Conservation (phyloP, 371 early-diverging fungal species). For the Apophysomyces trapeziformis region DNA sequence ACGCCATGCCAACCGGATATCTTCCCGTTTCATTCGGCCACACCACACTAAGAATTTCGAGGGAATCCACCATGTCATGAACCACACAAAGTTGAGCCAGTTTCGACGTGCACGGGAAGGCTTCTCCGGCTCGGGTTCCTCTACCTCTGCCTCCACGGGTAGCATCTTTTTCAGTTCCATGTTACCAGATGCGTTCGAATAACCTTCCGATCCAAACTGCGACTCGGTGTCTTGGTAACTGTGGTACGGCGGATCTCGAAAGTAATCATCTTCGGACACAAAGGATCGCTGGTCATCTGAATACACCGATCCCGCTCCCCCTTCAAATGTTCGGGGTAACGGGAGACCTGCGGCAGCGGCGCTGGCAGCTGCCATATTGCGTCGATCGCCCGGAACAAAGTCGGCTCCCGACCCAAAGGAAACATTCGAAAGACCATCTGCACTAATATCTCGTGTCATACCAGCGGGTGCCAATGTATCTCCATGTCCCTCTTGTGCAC, state of each 20-base stretch:
- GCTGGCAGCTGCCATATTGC: constrained; percentile 16
- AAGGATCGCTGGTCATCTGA: constrained; percentile 65
- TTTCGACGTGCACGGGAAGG: constrained; percentile 54
- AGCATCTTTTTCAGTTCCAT: constrained; percentile 25
- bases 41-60: constrained; percentile 60
- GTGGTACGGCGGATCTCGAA: constrained; percentile 23
- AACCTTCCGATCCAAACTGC: constrained; percentile 28
- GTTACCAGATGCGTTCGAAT: constrained; percentile 20
- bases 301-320: constrained; percentile 30
- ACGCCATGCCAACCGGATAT: constrained; percentile 93
- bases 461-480: constrained; percentile 11
- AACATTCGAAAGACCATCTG: constrained; percentile 35
- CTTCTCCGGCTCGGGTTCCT: constrained; percentile 19
- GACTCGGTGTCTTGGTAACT: constrained; percentile 25
- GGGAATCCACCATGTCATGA: constrained; percentile 89
- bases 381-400: constrained; percentile 15
- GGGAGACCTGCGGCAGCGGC: constrained; percentile 32
- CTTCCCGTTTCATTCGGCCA: constrained; percentile 77
- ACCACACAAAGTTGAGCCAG: constrained; percentile 86
- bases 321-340: constrained; percentile 14
- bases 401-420: constrained; percentile 44
- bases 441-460: constrained; percentile 31
- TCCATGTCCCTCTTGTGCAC: constrained; percentile 22
- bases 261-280: constrained; percentile 60
- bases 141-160: constrained; percentile 3